These are phyloP conservation scores for Rubus parviflorus DNA, from an alignment of 306 rosid genomes.

Conservation along the genomic window DNA sequence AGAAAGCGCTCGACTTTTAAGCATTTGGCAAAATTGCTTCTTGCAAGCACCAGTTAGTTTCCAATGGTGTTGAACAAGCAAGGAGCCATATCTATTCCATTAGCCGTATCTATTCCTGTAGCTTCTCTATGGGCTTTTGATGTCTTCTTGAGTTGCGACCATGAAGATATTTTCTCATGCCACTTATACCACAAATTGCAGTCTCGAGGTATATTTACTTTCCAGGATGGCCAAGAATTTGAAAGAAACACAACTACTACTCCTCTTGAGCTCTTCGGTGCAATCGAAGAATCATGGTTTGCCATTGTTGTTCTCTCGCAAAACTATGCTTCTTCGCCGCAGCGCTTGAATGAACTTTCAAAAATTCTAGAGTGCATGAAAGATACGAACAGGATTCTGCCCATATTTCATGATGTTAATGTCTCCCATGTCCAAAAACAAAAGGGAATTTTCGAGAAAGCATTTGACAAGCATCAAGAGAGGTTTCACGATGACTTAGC, in stretches of 20 bases:
- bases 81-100: background rate
- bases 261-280: background rate
- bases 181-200: background rate
- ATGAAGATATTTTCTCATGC: background rate
- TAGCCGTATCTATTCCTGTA: constrained; percentile 1
- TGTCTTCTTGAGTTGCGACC: constrained; percentile 4
- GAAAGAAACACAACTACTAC: background rate
- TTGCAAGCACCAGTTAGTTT: background rate
- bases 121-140: background rate
- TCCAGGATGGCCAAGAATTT: background rate
- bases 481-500: background rate
- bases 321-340: background rate
- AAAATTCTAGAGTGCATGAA: constrained; percentile 7
- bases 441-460: background rate
- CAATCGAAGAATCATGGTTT: background rate
- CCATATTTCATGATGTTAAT: constrained; percentile 18
- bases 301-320: background rate
- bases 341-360: background rate
- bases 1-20: background rate
- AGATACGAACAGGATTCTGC: background rate
- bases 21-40: background rate
- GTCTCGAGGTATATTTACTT: background rate
- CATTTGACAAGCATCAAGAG: constrained; percentile 1
- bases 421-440: constrained; percentile 10
- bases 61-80: constrained; percentile 2